Evolutionary conservation across 2,329 filamentous ascomycete species (phyloP), one percentile per base, ranked within the genome.

Genomic region (Scleromitrula shiraiana): DNA sequence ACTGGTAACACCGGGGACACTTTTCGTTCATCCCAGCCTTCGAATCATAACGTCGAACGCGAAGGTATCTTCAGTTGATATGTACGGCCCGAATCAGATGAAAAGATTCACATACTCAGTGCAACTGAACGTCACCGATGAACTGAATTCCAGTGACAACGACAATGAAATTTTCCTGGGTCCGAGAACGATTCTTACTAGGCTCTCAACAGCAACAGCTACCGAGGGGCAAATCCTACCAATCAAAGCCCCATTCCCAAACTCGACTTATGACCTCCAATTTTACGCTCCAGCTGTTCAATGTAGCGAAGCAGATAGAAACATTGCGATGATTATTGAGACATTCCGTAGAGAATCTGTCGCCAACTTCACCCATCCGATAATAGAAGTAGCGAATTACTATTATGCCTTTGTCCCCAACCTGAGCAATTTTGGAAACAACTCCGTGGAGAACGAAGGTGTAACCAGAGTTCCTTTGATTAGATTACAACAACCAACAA

Each of bases 331-430:
- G 5, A 45, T 51, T 10, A 56, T 56, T 15, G 37, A 52, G 14
- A 24, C 30, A 0, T 29, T 53, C 15, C 42, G 42, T 14, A 15
- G 20, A 14, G 12, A 45, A 12, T 38, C 17, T 14, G n/a, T 30
- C 10, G 22, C 41, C 8, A 26, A 26, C 20, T 15, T 23, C 15
- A 41, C 36, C 19, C 27, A 42, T 47, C 15, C 27, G 7, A 22
- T 46, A 9, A 43, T 29, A 8, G 44, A 54, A 33, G 23, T 48
- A 10, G 36, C 27, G 9, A 53, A 49, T 4, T 46, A 43, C 23
- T 56, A 54, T 15, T 53, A 51, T 29, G 50, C 49, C 3, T 50
- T 53, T n/a, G 50, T 56, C 15, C 54, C 54, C 1, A 47, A 52
- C n/a, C 20, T 54, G 3, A 41, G 41, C 7, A 42, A 27, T 7